Percentiles rank a stretch among this genome's conserved stretches.
These are phyloP conservation scores for Naegleria gruberi DNA, from an alignment of 208 protist species.

Conservation along the genomic window DNA sequence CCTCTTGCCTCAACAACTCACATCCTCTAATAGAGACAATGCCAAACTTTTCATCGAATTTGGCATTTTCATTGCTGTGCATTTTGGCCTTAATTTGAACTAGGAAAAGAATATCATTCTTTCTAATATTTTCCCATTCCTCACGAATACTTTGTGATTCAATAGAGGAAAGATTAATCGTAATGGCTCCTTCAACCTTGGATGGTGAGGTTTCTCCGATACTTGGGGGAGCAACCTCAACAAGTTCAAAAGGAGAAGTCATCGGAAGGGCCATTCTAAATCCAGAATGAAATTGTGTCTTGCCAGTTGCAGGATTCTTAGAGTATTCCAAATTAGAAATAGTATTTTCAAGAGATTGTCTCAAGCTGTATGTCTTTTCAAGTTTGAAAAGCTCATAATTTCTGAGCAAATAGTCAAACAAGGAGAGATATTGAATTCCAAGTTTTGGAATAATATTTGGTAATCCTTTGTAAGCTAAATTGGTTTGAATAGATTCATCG, in stretches of 20 bases:
- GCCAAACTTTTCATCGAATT: conserved; percentile 29
- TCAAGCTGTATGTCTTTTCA: not conserved
- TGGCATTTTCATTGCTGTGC: not conserved
- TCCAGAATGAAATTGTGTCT: not conserved
- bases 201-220: not conserved
- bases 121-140: not conserved
- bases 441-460: not conserved
- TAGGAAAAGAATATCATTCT: not conserved
- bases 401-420: not conserved
- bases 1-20: conserved; percentile 37
- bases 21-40: conserved; percentile 33
- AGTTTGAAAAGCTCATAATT: not conserved
- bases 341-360: not conserved
- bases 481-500: not conserved
- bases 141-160: not conserved
- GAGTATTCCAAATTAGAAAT: not conserved
- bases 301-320: not conserved
- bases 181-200: not conserved
- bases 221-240: not conserved
- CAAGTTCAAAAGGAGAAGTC: not conserved
- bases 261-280: not conserved
- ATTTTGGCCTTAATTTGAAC: not conserved
- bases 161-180: not conserved
- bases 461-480: not conserved
- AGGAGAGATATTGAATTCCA: not conserved